These are phyloP conservation scores for Apodospora peruviana DNA, from an alignment of 495 filamentous ascomycete genomes.

Conservation along the genomic window DNA sequence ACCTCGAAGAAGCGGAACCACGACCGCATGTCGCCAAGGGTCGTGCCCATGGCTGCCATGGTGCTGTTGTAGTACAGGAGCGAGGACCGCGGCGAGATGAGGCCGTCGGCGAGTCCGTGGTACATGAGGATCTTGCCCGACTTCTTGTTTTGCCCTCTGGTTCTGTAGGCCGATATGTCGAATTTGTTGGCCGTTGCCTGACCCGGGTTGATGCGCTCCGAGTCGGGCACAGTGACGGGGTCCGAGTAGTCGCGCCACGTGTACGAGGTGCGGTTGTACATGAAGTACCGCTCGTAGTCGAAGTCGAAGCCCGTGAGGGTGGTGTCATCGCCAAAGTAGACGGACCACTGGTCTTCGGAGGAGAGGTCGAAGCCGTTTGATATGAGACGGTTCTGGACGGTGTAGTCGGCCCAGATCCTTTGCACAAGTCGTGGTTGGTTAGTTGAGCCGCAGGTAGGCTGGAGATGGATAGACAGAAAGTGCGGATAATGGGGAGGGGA, in stretches of 20 bases:
- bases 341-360: constrained; percentile 24
- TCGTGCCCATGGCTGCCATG: constrained; percentile 22
- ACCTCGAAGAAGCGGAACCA: constrained; percentile 42
- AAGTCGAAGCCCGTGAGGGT: constrained; percentile 27
- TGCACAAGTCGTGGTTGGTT: constrained; percentile 6
- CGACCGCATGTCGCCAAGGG: constrained; percentile 13
- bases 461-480: no score
- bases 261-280: constrained; percentile 38
- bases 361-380: constrained; percentile 44
- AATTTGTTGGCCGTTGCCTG: constrained; percentile 41
- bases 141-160: constrained; percentile 5
- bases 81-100: constrained; percentile 41
- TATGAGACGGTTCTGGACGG: constrained; percentile 38
- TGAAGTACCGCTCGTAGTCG: constrained; percentile 30
- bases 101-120: constrained; percentile 48
- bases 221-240: constrained; percentile 16
- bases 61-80: constrained; percentile 41
- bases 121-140: constrained; percentile 55
- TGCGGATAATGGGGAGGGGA: neutral
- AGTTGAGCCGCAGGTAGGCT: no score
- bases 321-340: constrained; percentile 21
- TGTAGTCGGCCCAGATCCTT: constrained; percentile 46
- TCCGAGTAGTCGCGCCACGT: constrained; percentile 31
- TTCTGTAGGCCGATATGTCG: constrained; percentile 39
- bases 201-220: constrained; percentile 24